Base-by-base conservation (phyloP, 306 rosid genomes). In the Carpinus viminea region DNA sequence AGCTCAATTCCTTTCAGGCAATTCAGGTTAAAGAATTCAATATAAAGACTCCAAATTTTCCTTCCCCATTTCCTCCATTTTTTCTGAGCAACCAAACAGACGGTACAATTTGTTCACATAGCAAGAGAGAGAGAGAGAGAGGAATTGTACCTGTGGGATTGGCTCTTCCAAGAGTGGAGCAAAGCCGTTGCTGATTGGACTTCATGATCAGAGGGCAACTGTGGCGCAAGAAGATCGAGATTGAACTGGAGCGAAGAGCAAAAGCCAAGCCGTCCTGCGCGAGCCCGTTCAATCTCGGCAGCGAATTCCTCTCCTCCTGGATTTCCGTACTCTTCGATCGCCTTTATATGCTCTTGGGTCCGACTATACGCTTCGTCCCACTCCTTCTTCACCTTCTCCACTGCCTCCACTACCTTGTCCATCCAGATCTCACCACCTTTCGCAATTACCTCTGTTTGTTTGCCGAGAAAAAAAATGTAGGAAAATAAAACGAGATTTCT, bases 161-260 rank as follows among this genome's bases (percentile, higher is more conserved):
- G 93, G 45, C 84, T 83, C 80, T 91, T 91, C 98, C 97, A 91
- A 3, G 93, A 85, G 56, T 91, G 86, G 70, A 88, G 93, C 86
- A 90, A 55, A 0, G 82, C 31, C 45, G 76, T 86, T 45, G 98
- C 90, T 28, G 97, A 88, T 57, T 87, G 78, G 24, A 90, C 93
- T 82, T 90, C 84, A 12, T 84, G 74, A 31, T 83, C 82, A 2
- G 89, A 65, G 41, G 93, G 96, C 81, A 95, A 86, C 72, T 92
- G 98, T 4, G 97, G 97, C 59, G 98, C 89, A 65, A 88, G 96
- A 62, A 95, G 93, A 84, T 92, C 98, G 24, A 95, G 98, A 80
- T 81, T 92, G 87, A 95, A 93, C 52, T 83, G 83, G 60, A 90
- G 74, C 3, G 97, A 90, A 72, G 92, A 95, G 91, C 74, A 91